Evolutionary conservation across 495 filamentous ascomycete species (phyloP).

Genomic region (Aspergillus sparsus): DNA sequence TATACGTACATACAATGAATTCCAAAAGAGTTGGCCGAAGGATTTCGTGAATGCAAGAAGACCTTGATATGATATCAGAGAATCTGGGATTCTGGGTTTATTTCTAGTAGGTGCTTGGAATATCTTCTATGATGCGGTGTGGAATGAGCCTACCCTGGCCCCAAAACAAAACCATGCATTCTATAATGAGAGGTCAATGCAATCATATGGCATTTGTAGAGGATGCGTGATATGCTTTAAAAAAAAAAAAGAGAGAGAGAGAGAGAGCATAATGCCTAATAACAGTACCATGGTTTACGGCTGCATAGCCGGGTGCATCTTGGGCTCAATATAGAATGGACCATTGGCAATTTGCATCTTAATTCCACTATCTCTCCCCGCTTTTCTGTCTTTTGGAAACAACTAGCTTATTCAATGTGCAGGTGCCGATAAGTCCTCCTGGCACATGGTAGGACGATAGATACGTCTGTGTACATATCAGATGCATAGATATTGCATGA

Average conservation of each 20-base stretch:
- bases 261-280: no score
- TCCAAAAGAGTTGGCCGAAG: neutral
- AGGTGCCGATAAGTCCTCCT: conserved; percentile 18
- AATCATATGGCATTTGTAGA: neutral
- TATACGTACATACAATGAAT: neutral
- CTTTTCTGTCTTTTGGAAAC: conserved; percentile 22
- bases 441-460: conserved; percentile 22
- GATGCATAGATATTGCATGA: conserved; percentile 21
- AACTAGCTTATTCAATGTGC: conserved; percentile 26
- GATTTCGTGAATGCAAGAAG: neutral
- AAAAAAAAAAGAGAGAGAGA: neutral
- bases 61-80: conserved; percentile 2
- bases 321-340: neutral
- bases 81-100: neutral
- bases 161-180: neutral
- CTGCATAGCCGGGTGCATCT: conserved; percentile 12
- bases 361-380: conserved; percentile 13
- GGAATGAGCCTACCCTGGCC: neutral
- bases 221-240: neutral
- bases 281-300: neutral
- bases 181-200: neutral
- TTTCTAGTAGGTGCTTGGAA: neutral
- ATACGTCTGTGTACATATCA: conserved; percentile 17
- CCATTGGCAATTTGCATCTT: conserved; percentile 13
- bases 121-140: conserved; percentile 8